A percentile compares a stretch with the other conserved stretches of the same genome.
phyloP scores from a whole-genome alignment of 192 early-diverging fungal genomes.

The Coemansia sp. region DNA sequence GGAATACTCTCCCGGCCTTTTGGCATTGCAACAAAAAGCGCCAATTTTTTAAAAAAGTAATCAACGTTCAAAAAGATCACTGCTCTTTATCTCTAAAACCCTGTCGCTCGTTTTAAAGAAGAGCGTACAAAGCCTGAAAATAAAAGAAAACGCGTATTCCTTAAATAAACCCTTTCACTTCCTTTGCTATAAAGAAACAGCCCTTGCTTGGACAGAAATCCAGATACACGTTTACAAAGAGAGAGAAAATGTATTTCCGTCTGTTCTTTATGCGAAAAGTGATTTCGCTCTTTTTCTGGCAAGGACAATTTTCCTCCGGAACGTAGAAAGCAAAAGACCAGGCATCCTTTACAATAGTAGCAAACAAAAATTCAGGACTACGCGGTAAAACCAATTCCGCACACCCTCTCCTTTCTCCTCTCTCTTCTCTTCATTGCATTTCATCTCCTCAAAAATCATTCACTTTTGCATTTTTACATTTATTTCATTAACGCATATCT shows the following conservation, averaged over 20 bases:
- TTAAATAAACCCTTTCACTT: no score
- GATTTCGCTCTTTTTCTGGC: background rate
- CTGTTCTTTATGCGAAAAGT: no score
- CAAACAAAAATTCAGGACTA: background rate
- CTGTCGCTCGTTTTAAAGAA: no score
- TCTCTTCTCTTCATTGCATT: background rate
- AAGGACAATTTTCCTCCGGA: background rate
- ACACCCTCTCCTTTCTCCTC: background rate
- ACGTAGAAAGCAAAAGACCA: background rate
- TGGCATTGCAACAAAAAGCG: background rate
- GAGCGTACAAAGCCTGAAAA: no score
- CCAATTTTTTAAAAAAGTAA: background rate
- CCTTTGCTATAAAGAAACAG: no score
- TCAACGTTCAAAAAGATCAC: background rate
- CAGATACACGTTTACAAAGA: no score
- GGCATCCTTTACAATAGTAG: background rate
- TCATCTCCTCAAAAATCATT: background rate
- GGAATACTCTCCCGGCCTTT: background rate
- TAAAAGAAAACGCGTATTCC: no score
- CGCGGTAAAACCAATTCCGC: background rate
- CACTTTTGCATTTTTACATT: background rate
- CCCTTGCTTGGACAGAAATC: no score
- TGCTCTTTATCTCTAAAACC: no score
- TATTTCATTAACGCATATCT: no score
- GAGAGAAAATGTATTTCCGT: no score